A percentile compares a stretch with the other conserved stretches of the same genome.
Evolutionary conservation across 108 stramenopile genomes (phyloP).

Genomic region (Nitzschia putrida): DNA sequence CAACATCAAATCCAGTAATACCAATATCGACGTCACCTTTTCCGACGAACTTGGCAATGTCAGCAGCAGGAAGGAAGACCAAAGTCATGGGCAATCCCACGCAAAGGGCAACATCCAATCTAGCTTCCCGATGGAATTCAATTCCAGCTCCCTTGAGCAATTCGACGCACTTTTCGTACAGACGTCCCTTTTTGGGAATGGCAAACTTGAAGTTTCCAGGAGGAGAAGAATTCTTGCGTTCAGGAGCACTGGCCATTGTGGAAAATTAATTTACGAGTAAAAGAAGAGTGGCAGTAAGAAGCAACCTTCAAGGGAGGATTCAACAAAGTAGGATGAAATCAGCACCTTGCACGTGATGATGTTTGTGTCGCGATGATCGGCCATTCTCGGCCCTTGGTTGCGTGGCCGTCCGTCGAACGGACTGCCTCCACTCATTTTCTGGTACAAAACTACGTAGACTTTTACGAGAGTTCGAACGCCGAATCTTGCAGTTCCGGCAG

Average conservation of each 20-base stretch:
- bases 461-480: too few species aligned
- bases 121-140: slow-evolving; percentile 84
- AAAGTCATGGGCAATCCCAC: slow-evolving; percentile 86
- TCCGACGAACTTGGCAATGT: slow-evolving; percentile 95
- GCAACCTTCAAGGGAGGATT: background rate
- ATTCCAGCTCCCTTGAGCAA: slow-evolving; percentile 94
- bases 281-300: too few species aligned
- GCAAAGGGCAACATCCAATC: slow-evolving; percentile 88
- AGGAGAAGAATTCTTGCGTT: slow-evolving; percentile 43
- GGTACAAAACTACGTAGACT: too few species aligned
- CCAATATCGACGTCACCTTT: slow-evolving; percentile 96
- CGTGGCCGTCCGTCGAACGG: too few species aligned
- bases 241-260: background rate
- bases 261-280: background rate
- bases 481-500: too few species aligned
- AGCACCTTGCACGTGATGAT: background rate
- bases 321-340: background rate
- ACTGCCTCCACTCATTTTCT: too few species aligned
- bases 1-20: slow-evolving; percentile 91
- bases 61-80: slow-evolving; percentile 93
- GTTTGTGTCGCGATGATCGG: background rate
- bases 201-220: slow-evolving; percentile 82
- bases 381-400: too few species aligned
- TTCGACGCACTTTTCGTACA: slow-evolving; percentile 86
- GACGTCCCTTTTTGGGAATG: slow-evolving; percentile 96